These are phyloP conservation scores for Penicillium sp. DNA, from an alignment of 2,329 filamentous ascomycete genomes.

Conservation along the genomic window DNA sequence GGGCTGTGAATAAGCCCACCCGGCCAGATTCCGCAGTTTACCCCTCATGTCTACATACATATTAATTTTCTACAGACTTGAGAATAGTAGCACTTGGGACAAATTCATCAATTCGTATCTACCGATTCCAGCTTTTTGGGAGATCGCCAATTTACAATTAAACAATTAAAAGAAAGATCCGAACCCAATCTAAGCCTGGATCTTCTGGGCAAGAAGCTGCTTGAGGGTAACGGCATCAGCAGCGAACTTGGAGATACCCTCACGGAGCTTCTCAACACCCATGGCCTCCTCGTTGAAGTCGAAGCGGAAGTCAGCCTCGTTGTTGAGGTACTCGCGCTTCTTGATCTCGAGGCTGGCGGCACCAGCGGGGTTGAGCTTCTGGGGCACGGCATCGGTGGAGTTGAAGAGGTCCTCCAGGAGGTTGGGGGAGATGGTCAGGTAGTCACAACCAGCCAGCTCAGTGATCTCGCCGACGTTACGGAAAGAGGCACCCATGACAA, in stretches of 20 bases:
- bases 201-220: conserved; percentile 85
- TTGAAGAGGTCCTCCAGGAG: conserved; percentile 92
- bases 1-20: conserved; percentile 23
- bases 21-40: conserved; percentile 16
- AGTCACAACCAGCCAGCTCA: conserved; percentile 96
- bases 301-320: conserved; percentile 92
- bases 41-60: neutral
- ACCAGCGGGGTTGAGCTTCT: conserved; percentile 78
- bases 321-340: conserved; percentile 86
- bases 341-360: conserved; percentile 70
- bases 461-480: conserved; percentile 94
- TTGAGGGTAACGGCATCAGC: conserved; percentile 94
- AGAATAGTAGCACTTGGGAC: conserved; percentile 5
- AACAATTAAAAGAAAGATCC: conserved; percentile 8
- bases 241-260: conserved; percentile 99
- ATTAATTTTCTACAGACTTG: neutral
- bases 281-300: conserved; percentile 99
- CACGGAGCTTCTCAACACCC: conserved; percentile 98
- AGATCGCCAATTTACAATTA: conserved; percentile 27
- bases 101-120: conserved; percentile 30
- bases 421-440: conserved; percentile 96
- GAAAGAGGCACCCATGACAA: conserved; percentile 99
- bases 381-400: conserved; percentile 74
- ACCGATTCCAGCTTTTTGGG: conserved; percentile 26
- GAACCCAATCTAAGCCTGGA: conserved; percentile 48